Conservation (phyloP, 805 yeast species). For the Pichia paraexigua region DNA sequence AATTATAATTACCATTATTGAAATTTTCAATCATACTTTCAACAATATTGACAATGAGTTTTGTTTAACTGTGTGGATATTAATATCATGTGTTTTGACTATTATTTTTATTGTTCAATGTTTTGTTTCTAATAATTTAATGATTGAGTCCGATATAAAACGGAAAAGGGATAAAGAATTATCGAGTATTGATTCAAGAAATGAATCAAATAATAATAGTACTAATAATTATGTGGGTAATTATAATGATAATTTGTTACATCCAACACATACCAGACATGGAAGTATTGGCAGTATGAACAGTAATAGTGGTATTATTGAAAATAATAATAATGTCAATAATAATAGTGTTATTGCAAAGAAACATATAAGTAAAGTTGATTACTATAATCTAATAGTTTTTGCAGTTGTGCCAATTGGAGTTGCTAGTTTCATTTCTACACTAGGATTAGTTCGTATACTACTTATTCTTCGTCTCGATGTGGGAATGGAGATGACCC, state of each 20-base stretch:
- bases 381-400: constrained; percentile 80
- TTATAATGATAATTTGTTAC: neutral
- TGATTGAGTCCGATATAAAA: constrained; percentile 22
- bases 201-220: neutral
- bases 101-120: constrained; percentile 76
- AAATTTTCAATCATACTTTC: constrained; percentile 56
- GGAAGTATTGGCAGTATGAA: neutral
- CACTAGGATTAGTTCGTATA: constrained; percentile 74
- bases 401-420: constrained; percentile 99
- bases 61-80: constrained; percentile 83
- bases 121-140: constrained; percentile 74
- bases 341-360: neutral
- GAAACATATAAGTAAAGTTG: constrained; percentile 34
- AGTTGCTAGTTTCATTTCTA: constrained; percentile 83
- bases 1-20: constrained; percentile 61
- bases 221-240: neutral
- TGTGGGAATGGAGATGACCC: constrained; percentile 24
- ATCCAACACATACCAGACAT: neutral
- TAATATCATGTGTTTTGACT: constrained; percentile 80
- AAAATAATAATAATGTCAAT: too few relatives aligned
- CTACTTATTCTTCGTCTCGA: constrained; percentile 69
- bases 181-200: neutral
- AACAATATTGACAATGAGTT: constrained; percentile 55
- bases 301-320: constrained; percentile 1
- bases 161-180: constrained; percentile 9